These are phyloP conservation scores for Cyberlindnera veronae DNA, from an alignment of 805 yeast species.

Conservation along the genomic window DNA sequence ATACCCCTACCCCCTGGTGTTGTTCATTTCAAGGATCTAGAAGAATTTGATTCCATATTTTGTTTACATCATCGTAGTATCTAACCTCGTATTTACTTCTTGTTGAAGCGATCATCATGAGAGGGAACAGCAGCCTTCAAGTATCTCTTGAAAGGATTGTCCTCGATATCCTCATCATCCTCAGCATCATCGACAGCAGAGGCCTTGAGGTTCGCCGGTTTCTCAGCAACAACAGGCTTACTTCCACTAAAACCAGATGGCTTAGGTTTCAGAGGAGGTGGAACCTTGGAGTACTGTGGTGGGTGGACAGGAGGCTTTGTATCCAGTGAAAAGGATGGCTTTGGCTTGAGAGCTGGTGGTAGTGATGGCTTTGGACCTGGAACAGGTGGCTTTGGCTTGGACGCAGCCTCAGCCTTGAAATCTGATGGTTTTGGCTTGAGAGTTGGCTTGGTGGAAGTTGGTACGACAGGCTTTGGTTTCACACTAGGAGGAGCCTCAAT, in stretches of 20 bases:
- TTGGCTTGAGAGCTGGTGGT: slow-evolving; percentile 19
- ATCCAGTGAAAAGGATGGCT: slow-evolving; percentile 8
- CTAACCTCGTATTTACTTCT: too few relatives aligned
- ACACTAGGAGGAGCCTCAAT: background rate
- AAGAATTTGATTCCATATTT: too few relatives aligned
- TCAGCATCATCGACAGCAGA: slow-evolving; percentile 5
- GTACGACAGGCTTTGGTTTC: background rate
- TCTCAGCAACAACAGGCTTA: slow-evolving; percentile 1
- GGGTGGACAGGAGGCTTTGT: slow-evolving; percentile 14
- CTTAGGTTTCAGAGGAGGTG: slow-evolving; percentile 18
- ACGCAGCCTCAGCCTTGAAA: background rate
- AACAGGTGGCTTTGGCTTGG: slow-evolving; percentile 6
- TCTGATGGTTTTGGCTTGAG: slow-evolving; percentile 3
- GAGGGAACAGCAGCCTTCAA: slow-evolving; percentile 37
- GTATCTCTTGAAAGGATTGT: slow-evolving; percentile 36
- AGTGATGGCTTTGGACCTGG: slow-evolving; percentile 6
- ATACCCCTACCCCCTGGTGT: too few relatives aligned
- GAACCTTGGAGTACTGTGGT: slow-evolving; percentile 1
- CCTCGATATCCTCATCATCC: slow-evolving; percentile 20
- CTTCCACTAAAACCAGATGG: slow-evolving; percentile 2
- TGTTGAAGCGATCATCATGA: slow-evolving; percentile 32
- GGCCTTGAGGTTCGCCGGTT: slow-evolving; percentile 1
- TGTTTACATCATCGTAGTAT: too few relatives aligned
- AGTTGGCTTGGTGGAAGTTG: background rate
- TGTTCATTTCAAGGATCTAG: too few relatives aligned